Conservation (phyloP, 2,329 filamentous ascomycete species). For the Claviceps fusiformis region DNA sequence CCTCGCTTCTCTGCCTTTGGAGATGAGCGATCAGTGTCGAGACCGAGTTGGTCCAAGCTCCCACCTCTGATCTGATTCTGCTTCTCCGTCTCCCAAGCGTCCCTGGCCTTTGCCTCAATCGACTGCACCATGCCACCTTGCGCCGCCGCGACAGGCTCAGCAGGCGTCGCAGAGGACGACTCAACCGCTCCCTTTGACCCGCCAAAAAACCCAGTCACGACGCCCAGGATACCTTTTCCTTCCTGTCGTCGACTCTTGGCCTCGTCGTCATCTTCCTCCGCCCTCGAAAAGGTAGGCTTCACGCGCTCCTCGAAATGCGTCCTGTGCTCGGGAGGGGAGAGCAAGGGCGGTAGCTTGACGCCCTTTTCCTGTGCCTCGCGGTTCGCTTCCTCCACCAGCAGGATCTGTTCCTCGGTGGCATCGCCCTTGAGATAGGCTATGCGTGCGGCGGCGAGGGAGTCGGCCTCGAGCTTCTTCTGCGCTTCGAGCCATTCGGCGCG, state of each 20-base stretch:
- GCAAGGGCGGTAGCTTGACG: constrained; percentile 35
- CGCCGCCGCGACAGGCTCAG: constrained; percentile 6
- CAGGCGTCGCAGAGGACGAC: constrained; percentile 9
- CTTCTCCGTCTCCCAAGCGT: constrained; percentile 34
- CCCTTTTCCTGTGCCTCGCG: constrained; percentile 30
- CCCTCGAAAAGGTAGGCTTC: constrained; percentile 17
- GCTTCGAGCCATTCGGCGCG: constrained; percentile 44
- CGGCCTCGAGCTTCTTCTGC: constrained; percentile 38
- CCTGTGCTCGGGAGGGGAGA: constrained; percentile 29
- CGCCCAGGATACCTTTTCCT: constrained; percentile 23
- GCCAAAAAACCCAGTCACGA: constrained; percentile 19
- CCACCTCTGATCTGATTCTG: constrained; percentile 37
- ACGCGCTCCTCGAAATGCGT: constrained; percentile 23
- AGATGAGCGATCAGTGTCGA: constrained; percentile 16
- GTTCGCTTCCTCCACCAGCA: constrained; percentile 44
- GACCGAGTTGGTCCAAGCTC: constrained; percentile 34
- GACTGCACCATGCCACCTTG: constrained; percentile 11
- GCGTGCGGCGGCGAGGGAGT: constrained; percentile 42
- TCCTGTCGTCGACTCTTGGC: constrained; percentile 9
- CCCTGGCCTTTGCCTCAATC: constrained; percentile 25
- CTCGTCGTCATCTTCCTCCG: constrained; percentile 6
- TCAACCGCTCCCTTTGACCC: constrained; percentile 4
- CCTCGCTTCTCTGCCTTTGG: constrained; percentile 29
- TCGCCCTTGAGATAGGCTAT: constrained; percentile 46
- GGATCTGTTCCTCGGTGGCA: constrained; percentile 41